Percentiles rank a stretch among this genome's conserved stretches.
phyloP scores from a whole-genome alignment of 441 rosid species.

The Francoa sonchifolia region DNA sequence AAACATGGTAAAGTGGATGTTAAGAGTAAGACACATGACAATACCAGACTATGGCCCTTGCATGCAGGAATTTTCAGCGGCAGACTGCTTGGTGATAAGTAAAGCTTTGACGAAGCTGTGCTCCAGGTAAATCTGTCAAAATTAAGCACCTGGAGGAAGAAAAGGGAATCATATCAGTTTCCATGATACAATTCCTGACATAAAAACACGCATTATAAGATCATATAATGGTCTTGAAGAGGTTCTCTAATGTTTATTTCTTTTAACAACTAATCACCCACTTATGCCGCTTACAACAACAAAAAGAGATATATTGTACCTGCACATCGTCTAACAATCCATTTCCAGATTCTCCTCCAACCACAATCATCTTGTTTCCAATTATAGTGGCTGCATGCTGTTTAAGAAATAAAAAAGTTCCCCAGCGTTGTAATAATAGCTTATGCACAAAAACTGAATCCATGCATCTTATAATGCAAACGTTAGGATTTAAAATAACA shows the following conservation, averaged over 20 bases:
- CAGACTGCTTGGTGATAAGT: slow-evolving; percentile 83
- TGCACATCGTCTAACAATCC: slow-evolving; percentile 90
- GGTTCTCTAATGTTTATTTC: neutral
- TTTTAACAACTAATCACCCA: neutral
- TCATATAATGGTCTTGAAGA: no score
- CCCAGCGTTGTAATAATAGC: slow-evolving; percentile 7
- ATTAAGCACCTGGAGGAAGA: slow-evolving; percentile 56
- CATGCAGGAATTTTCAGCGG: slow-evolving; percentile 92
- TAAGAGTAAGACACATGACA: slow-evolving; percentile 1
- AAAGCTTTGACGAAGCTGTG: slow-evolving; percentile 72
- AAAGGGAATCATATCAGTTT: slow-evolving; percentile 5
- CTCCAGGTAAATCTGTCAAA: slow-evolving; percentile 79
- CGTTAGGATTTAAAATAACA: neutral
- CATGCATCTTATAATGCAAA: neutral
- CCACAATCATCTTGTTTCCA: slow-evolving; percentile 92
- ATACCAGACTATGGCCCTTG: slow-evolving; percentile 95
- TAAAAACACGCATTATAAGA: no score
- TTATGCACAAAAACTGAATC: slow-evolving; percentile 5
- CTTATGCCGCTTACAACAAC: neutral
- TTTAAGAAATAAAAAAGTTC: slow-evolving; percentile 15
- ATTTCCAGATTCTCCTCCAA: slow-evolving; percentile 84
- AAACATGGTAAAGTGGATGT: neutral
- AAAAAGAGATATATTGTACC: slow-evolving; percentile 27
- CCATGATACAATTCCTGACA: neutral
- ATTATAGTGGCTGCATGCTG: slow-evolving; percentile 87